phyloP scores from a whole-genome alignment of 2,329 filamentous ascomycete species.

The Sarocladiaceae sp. region DNA sequence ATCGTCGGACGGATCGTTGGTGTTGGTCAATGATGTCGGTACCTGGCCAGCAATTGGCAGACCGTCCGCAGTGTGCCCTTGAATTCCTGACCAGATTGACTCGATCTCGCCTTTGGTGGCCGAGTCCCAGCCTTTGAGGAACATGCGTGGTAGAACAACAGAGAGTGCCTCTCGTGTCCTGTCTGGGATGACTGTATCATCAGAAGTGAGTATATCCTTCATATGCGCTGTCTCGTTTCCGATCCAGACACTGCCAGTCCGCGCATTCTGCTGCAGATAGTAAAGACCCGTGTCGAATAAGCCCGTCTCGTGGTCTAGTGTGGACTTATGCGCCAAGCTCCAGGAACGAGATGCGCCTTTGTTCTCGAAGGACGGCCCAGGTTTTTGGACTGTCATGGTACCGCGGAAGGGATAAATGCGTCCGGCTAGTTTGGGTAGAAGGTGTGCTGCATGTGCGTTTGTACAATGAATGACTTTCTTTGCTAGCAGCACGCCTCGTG shows the following conservation, averaged over 20 bases:
- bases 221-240: conserved; percentile 41
- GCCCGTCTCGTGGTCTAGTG: conserved; percentile 44
- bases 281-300: conserved; percentile 22
- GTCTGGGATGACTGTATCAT: conserved; percentile 36
- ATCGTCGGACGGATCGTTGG: conserved; percentile 11
- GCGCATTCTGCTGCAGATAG: conserved; percentile 21
- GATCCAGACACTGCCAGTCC: conserved; percentile 41
- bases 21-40: conserved; percentile 20
- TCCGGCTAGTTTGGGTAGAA: conserved; percentile 42
- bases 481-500: conserved; percentile 38
- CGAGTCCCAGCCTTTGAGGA: conserved; percentile 25
- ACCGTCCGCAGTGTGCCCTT: conserved; percentile 39
- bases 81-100: conserved; percentile 42
- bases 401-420: conserved; percentile 38
- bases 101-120: conserved; percentile 23
- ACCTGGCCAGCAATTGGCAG: conserved; percentile 44
- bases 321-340: conserved; percentile 37
- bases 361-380: conserved; percentile 25
- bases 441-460: conserved; percentile 46
- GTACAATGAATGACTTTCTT: conserved; percentile 52
- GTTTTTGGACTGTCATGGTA: conserved; percentile 44
- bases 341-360: conserved; percentile 34
- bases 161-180: conserved; percentile 26
- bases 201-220: conserved; percentile 36
- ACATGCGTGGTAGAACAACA: conserved; percentile 33